Evolutionary conservation across 768 basidiomycete genomes (phyloP).

Genomic region (Cyclocybe aegerita): DNA sequence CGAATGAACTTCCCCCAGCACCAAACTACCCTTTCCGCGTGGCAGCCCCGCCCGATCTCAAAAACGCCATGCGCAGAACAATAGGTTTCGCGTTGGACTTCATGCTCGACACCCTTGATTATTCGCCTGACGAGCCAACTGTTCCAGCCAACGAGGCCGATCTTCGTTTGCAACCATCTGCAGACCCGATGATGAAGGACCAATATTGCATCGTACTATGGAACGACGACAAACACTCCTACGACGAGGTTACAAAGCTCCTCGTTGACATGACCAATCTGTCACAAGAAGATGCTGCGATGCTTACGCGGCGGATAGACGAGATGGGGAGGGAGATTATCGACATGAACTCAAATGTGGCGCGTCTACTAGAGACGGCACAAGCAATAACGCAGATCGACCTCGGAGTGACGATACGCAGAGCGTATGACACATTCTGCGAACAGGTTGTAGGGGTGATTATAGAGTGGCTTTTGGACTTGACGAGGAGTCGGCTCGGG

Average conservation of each 20-base stretch:
- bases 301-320: conserved; percentile 63
- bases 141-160: conserved; percentile 67
- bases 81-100: conserved; percentile 81
- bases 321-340: conserved; percentile 81
- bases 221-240: conserved; percentile 98
- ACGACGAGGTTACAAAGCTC: conserved; percentile 80
- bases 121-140: conserved; percentile 76
- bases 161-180: conserved; percentile 70
- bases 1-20: conserved; percentile 59
- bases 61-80: conserved; percentile 72
- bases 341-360: conserved; percentile 60
- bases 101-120: conserved; percentile 78
- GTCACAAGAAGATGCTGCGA: conserved; percentile 55
- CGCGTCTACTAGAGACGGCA: conserved; percentile 71
- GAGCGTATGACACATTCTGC: conserved; percentile 84
- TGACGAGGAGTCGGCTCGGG: conserved; percentile 71
- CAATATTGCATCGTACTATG: conserved; percentile 83
- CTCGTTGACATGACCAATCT: conserved; percentile 57
- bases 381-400: conserved; percentile 84
- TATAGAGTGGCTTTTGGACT: conserved; percentile 83
- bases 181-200: conserved; percentile 78
- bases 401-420: conserved; percentile 84
- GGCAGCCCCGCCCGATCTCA: conserved; percentile 61
- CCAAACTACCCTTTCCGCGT: conserved; percentile 58
- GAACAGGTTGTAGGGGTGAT: conserved; percentile 84